Evolutionary conservation across 441 rosid genomes (phyloP).

Genomic region (Hura crepitans): DNA sequence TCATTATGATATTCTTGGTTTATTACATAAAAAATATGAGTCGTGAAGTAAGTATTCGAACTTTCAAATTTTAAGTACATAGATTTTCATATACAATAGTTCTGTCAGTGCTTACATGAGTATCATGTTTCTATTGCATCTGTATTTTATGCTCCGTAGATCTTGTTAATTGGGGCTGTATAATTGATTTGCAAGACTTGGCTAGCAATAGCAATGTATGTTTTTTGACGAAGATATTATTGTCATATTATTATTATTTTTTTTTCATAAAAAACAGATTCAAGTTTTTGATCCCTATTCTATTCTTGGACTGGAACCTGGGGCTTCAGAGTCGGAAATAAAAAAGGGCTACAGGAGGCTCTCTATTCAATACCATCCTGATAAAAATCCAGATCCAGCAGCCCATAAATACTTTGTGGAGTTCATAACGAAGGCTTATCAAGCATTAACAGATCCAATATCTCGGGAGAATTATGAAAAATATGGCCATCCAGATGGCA

Average conservation of each 20-base stretch:
- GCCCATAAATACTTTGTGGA: constrained; percentile 84
- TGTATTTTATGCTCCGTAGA: not conserved
- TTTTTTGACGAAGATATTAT: not conserved
- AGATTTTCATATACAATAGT: not conserved
- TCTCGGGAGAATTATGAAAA: constrained; percentile 98
- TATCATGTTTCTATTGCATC: constrained; percentile 4
- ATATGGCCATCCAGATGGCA: constrained; percentile 99
- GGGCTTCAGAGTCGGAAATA: constrained; percentile 78
- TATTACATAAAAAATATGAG: constrained; percentile 87
- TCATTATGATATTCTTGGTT: constrained; percentile 74
- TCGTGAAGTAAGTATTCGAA: constrained; percentile 52
- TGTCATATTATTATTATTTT: constrained; percentile 1
- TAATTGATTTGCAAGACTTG: not conserved
- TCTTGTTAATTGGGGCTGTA: not conserved
- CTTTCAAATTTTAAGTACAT: not conserved
- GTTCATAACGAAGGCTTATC: constrained; percentile 92
- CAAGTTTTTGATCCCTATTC: constrained; percentile 88
- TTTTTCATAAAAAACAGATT: constrained; percentile 39
- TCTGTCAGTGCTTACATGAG: constrained; percentile 1
- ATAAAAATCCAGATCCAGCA: constrained; percentile 95
- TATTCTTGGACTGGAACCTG: constrained; percentile 76
- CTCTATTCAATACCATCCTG: constrained; percentile 91
- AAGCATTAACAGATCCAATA: constrained; percentile 88
- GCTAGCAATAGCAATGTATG: not conserved
- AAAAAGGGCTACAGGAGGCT: constrained; percentile 89